A percentile compares a stretch with the other conserved stretches of the same genome.
Evolutionary conservation across 495 filamentous ascomycete species (phyloP).

Genomic region (Rhizodiscina lignyota): DNA sequence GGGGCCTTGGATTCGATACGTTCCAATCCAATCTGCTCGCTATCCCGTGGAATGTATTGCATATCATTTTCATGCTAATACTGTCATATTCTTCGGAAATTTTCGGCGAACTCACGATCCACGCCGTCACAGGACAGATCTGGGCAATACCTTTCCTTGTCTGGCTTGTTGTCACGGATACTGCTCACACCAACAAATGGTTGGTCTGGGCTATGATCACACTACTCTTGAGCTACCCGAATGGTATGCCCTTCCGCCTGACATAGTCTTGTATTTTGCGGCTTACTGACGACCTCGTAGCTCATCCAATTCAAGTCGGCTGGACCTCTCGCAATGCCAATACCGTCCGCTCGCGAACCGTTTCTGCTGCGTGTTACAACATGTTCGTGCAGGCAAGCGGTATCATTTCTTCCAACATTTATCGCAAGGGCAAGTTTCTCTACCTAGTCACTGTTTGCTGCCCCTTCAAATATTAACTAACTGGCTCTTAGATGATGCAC

Average conservation of each 20-base stretch:
- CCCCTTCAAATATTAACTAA: neutral
- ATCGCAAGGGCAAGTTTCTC: conserved; percentile 23
- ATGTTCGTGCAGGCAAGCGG: conserved; percentile 53
- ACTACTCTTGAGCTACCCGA: conserved; percentile 38
- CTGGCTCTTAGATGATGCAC: conserved; percentile 7
- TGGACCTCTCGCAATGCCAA: conserved; percentile 12
- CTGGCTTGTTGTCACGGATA: conserved; percentile 31
- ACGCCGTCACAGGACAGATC: conserved; percentile 4
- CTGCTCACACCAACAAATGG: conserved; percentile 32
- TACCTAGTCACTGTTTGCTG: too few species aligned
- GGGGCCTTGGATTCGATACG: conserved; percentile 43
- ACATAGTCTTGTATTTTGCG: neutral
- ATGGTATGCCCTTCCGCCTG: conserved; percentile 24
- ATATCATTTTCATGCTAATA: conserved; percentile 2
- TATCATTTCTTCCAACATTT: conserved; percentile 41
- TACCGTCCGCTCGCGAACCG: conserved; percentile 10
- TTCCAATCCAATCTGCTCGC: conserved; percentile 54
- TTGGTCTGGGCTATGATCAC: conserved; percentile 37
- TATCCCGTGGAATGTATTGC: conserved; percentile 29
- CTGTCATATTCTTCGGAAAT: neutral
- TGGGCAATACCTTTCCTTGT: conserved; percentile 32
- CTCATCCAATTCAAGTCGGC: conserved; percentile 12
- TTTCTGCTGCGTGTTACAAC: conserved; percentile 44
- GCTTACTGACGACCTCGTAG: conserved; percentile 1
- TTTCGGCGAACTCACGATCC: conserved; percentile 4